Conservation (phyloP, 495 filamentous ascomycete genomes). For the Aspergillus baeticus region DNA sequence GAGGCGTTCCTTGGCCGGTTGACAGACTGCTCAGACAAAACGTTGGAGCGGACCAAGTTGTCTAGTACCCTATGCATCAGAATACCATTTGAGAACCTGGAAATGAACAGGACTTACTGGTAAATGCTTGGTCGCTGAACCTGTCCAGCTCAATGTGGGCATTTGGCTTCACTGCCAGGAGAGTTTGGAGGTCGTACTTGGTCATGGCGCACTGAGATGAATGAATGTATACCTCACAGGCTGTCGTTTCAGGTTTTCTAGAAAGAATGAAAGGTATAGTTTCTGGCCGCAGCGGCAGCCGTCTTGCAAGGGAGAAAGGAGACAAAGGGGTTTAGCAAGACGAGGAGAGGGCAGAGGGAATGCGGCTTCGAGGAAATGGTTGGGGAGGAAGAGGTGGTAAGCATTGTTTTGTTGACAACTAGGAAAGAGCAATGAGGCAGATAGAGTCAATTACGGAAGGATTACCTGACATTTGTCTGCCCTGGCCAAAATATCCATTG, state of each 20-base stretch:
- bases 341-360: not conserved
- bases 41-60: slow-evolving; percentile 26
- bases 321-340: not conserved
- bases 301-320: not conserved
- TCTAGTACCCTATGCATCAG: slow-evolving; percentile 17
- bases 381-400: not conserved
- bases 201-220: slow-evolving; percentile 19
- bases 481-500: not conserved
- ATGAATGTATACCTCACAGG: not conserved
- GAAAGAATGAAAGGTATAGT: slow-evolving; percentile 3
- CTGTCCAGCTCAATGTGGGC: slow-evolving; percentile 28
- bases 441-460: not conserved
- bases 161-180: slow-evolving; percentile 35
- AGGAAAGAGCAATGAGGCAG: slow-evolving; percentile 9
- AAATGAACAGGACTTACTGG: slow-evolving; percentile 19
- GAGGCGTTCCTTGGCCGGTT: slow-evolving; percentile 21
- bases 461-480: too few relatives aligned
- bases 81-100: not conserved
- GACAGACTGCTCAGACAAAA: slow-evolving; percentile 20
- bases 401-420: slow-evolving; percentile 6
- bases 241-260: not conserved
- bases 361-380: not conserved
- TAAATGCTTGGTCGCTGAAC: slow-evolving; percentile 29
- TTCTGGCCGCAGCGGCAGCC: not conserved
- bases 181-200: slow-evolving; percentile 39